Evolutionary conservation across 148 eudicot genomes (phyloP).

Genomic region (Camellia sinensis): DNA sequence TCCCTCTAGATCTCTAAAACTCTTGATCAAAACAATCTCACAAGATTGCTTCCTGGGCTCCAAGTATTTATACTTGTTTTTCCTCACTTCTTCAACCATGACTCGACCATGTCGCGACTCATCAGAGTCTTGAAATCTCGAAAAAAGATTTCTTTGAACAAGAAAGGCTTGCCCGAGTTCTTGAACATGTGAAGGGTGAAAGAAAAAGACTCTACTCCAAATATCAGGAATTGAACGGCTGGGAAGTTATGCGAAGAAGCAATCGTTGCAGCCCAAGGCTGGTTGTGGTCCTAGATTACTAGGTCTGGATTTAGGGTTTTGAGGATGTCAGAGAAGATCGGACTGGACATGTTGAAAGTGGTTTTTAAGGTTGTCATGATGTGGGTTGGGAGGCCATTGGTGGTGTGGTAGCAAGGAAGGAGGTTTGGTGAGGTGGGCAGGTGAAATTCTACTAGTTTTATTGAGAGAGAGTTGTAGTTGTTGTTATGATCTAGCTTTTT

Average conservation of each 20-base stretch:
- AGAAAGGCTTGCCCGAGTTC: neutral
- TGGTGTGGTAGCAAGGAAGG: constrained; percentile 1
- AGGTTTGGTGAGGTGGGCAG: neutral
- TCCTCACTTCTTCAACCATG: neutral
- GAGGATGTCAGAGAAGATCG: neutral
- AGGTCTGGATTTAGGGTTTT: neutral
- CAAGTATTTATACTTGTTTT: neutral
- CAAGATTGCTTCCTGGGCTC: neutral
- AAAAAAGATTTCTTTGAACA: neutral
- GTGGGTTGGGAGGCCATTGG: neutral
- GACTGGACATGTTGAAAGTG: neutral
- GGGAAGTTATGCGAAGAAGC: neutral
- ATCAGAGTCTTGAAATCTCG: neutral
- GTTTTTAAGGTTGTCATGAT: neutral
- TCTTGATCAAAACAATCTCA: neutral
- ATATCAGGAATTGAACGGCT: neutral
- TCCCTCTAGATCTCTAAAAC: neutral
- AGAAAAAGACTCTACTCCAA: neutral
- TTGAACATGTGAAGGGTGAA: neutral
- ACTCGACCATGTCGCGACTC: neutral
- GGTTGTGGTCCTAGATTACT: neutral
- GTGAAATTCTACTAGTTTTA: neutral
- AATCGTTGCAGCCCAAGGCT: neutral
- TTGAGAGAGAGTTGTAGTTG: neutral
- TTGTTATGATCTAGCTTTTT: neutral